Conservation (phyloP, 2,329 filamentous ascomycete genomes). For the Aspergillus terreus region DNA sequence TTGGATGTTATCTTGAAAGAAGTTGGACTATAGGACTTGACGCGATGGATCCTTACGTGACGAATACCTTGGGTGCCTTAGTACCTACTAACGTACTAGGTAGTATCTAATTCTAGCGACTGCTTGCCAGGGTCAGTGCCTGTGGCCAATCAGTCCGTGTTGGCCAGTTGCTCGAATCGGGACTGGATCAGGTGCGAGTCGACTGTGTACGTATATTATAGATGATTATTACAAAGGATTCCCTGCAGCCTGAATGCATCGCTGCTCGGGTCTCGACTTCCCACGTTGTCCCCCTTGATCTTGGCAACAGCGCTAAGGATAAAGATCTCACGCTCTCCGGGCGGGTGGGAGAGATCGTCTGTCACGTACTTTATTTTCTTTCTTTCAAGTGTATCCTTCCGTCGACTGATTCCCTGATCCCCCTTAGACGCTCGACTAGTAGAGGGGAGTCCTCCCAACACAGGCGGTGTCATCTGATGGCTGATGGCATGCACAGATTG, state of each 20-base stretch:
- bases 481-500: neutral
- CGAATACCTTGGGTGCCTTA: too few species aligned
- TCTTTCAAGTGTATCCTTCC: too few species aligned
- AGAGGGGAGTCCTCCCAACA: too few species aligned
- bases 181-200: neutral
- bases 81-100: too few species aligned
- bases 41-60: too few species aligned
- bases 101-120: too few species aligned
- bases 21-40: too few species aligned
- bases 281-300: constrained; percentile 24
- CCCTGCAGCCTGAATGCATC: constrained; percentile 4
- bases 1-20: too few species aligned
- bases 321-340: constrained; percentile 22
- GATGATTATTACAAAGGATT: neutral
- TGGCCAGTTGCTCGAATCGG: constrained; percentile 4
- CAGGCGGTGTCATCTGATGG: neutral
- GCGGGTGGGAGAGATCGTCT: neutral
- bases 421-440: too few species aligned
- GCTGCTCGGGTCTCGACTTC: constrained; percentile 18
- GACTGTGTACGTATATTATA: neutral
- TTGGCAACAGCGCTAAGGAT: constrained; percentile 24
- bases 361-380: too few species aligned
- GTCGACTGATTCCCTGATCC: too few species aligned
- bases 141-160: neutral
- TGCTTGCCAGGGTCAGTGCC: neutral